Percentiles rank a stretch among this genome's conserved stretches.
Evolutionary conservation across 768 basidiomycete species (phyloP).

Genomic region (Phylloporus rhodoxanthus): DNA sequence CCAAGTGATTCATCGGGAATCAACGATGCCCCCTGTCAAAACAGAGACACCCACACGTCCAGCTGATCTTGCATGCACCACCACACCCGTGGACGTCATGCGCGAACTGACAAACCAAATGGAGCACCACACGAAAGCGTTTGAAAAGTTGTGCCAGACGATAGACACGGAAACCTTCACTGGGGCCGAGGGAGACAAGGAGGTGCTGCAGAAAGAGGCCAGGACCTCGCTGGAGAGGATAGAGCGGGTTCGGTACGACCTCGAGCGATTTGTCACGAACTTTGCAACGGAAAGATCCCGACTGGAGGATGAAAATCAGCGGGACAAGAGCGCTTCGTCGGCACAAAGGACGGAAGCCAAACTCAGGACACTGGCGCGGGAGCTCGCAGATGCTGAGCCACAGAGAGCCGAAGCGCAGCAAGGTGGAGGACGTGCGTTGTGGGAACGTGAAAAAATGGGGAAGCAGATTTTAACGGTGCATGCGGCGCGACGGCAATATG

Average conservation of each 20-base stretch:
- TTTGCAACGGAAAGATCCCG: slow-evolving; percentile 32
- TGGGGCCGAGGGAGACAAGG: slow-evolving; percentile 36
- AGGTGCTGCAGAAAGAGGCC: slow-evolving; percentile 36
- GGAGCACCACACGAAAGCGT: slow-evolving; percentile 37
- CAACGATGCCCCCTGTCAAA: slow-evolving; percentile 39
- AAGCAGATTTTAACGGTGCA: not conserved
- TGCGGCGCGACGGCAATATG: not conserved
- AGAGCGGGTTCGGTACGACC: slow-evolving; percentile 36
- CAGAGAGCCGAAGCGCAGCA: slow-evolving; percentile 13
- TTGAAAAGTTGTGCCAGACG: slow-evolving; percentile 36
- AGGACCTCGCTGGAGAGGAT: slow-evolving; percentile 37
- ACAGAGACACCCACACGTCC: slow-evolving; percentile 39
- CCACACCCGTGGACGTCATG: slow-evolving; percentile 40
- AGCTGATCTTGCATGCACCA: slow-evolving; percentile 38
- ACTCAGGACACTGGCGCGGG: slow-evolving; percentile 8
- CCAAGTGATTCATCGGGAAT: slow-evolving; percentile 33
- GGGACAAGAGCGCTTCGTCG: slow-evolving; percentile 7
- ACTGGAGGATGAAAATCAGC: slow-evolving; percentile 22
- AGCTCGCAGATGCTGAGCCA: slow-evolving; percentile 14
- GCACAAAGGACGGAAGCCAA: slow-evolving; percentile 11
- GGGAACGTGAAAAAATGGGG: slow-evolving; percentile 5
- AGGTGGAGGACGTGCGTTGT: slow-evolving; percentile 9
- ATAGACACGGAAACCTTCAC: slow-evolving; percentile 36
- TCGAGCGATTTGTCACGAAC: slow-evolving; percentile 33
- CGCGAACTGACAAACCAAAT: slow-evolving; percentile 41